Evolutionary conservation across 306 rosid species (phyloP), one percentile per base, ranked within the genome.

Genomic region (Mucuna pruriens): DNA sequence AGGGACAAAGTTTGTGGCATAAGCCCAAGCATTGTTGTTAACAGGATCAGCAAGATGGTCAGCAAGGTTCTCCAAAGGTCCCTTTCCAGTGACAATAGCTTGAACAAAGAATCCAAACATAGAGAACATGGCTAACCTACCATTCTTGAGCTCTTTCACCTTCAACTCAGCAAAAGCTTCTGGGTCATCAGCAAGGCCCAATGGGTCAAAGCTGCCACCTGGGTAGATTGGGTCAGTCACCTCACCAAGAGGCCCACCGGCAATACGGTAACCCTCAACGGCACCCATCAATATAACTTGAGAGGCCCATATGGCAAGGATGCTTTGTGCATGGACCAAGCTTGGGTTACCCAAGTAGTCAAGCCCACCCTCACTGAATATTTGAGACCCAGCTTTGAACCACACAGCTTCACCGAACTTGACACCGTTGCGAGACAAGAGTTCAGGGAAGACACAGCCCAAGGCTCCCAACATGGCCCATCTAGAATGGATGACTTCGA

Each of bases 381-480:
- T 76, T 4, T 76, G 80, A 0, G 80, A 61, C 3, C 80, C 72
- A 3, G 62, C 72, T 72, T 76, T 76, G 61, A 76, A 76, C 80
- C 68, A 76, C 20, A 61, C 72, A 0, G 72, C 80, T 9, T 76
- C 60, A 0, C 71, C 80, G 4, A 76, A 76, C 66, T 76, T 76
- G 15, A 76, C 80, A 40, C 80, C 60, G 0, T 76, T 76, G 15
- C 80, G 80, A 44, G 71, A n/a, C 71, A 75, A 75, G 15, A 75
- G 80, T 16, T 75, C 71, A 0, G 71, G 71, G 33, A 75, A 75
- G 2, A 75, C 71, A 3, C 71, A 60, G 4, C 80, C 80, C 31
- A 76, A 1, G 17, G 79, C 79, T 16, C 79, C 79, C 44, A 79
- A 71, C 83, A 79, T 79, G 48, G 83, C 83, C 83, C 83, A 79